These are phyloP conservation scores for Suhomyces chickasaworum DNA, from an alignment of 1,139 yeast genomes.

Conservation along the genomic window DNA sequence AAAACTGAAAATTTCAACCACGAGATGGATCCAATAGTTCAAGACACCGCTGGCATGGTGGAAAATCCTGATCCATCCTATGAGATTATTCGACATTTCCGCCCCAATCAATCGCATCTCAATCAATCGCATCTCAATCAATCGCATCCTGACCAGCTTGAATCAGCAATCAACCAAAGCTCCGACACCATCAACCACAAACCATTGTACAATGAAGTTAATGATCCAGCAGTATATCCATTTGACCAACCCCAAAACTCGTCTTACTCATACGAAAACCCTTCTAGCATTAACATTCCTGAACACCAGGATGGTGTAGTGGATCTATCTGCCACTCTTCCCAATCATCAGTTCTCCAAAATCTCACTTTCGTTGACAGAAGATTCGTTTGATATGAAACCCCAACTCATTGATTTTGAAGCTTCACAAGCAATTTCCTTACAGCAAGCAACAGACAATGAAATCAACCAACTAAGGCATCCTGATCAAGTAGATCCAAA, in stretches of 20 bases:
- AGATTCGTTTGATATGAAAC: slow-evolving; percentile 19
- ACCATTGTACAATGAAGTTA: slow-evolving; percentile 11
- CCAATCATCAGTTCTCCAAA: slow-evolving; percentile 16
- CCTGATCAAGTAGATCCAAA: not conserved
- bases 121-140: not conserved
- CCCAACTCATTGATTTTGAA: slow-evolving; percentile 16
- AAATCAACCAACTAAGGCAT: slow-evolving; percentile 5
- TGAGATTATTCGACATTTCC: not conserved
- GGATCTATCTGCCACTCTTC: not conserved
- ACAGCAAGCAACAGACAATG: slow-evolving; percentile 1
- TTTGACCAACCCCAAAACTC: slow-evolving; percentile 1
- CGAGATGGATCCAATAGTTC: not conserved
- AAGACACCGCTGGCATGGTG: not conserved
- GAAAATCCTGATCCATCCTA: not conserved
- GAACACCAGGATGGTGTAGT: not conserved
- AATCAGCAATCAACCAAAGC: not conserved
- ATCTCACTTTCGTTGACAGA: slow-evolving; percentile 20
- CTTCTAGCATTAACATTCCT: slow-evolving; percentile 9
- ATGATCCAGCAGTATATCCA: slow-evolving; percentile 10
- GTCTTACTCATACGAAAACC: slow-evolving; percentile 4
- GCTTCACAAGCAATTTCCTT: slow-evolving; percentile 9
- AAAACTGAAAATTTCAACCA: not conserved
- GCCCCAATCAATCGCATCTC: no score
- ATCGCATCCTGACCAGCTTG: not conserved
- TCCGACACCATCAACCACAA: slow-evolving; percentile 10